phyloP scores from a whole-genome alignment of 805 yeast genomes.

The Yamadazyma paraphyllophila region DNA sequence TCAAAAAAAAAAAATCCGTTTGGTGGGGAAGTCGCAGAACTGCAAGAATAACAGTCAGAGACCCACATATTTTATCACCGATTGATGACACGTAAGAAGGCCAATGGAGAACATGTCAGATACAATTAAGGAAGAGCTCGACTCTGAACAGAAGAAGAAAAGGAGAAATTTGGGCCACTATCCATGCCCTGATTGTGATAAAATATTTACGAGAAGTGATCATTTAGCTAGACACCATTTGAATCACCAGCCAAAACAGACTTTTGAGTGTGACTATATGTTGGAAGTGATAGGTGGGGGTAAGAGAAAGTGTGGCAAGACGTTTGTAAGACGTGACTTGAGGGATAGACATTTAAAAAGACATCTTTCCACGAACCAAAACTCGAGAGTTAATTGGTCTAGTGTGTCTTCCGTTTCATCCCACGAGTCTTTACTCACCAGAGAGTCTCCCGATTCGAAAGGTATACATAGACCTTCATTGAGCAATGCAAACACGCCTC shows the following conservation, averaged over 20 bases:
- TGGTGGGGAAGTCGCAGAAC: conserved; percentile 6
- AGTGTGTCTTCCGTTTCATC: conserved; percentile 9
- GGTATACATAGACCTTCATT: not conserved
- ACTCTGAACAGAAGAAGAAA: conserved; percentile 6
- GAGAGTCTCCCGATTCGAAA: not conserved
- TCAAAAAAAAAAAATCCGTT: not conserved
- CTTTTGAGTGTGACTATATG: conserved; percentile 54
- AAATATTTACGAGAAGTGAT: conserved; percentile 58
- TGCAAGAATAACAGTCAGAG: not conserved
- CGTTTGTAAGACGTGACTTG: conserved; percentile 63
- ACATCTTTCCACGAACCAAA: conserved; percentile 18
- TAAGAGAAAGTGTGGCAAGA: conserved; percentile 50
- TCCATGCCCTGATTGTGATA: conserved; percentile 47
- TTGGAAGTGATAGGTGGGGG: conserved; percentile 39
- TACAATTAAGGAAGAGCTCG: not conserved
- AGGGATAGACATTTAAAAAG: conserved; percentile 39
- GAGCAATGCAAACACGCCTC: not conserved
- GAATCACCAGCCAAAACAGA: conserved; percentile 54
- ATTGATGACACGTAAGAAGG: conserved; percentile 3
- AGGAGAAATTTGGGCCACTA: conserved; percentile 26
- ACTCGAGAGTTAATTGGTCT: conserved; percentile 14
- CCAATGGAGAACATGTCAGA: conserved; percentile 7
- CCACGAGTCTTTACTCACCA: conserved; percentile 2
- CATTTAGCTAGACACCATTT: conserved; percentile 64
- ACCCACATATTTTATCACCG: not conserved